Conservation (phyloP, 1,284 basidiomycete species). For the Ganoderma lucidum region DNA sequence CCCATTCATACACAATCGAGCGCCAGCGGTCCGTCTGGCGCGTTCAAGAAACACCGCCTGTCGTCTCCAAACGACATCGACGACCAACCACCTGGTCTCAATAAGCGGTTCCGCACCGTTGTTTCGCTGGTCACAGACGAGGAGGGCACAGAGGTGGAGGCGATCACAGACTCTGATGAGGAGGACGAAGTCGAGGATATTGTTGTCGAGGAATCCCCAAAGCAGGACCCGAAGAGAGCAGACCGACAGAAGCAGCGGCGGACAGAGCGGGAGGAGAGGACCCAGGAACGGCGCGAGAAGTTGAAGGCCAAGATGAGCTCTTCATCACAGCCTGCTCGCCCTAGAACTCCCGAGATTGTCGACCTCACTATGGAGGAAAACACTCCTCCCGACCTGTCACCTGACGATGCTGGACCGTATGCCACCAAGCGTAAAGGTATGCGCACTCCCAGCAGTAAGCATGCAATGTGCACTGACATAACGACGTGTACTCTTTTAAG, state of each 20-base stretch:
- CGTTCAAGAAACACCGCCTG: slow-evolving; percentile 32
- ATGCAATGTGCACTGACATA: neutral
- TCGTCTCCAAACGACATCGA: slow-evolving; percentile 29
- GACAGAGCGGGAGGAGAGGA: slow-evolving; percentile 18
- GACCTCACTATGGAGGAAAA: slow-evolving; percentile 34
- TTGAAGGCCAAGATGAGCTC: slow-evolving; percentile 20
- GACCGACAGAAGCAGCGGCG: slow-evolving; percentile 16
- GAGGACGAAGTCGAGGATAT: slow-evolving; percentile 64
- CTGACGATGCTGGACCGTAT: slow-evolving; percentile 11
- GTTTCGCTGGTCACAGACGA: slow-evolving; percentile 30
- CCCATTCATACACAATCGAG: slow-evolving; percentile 1
- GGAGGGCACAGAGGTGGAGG: slow-evolving; percentile 19
- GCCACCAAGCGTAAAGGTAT: slow-evolving; percentile 34
- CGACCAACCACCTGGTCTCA: slow-evolving; percentile 17
- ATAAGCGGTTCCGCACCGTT: slow-evolving; percentile 33
- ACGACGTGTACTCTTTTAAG: slow-evolving; percentile 6
- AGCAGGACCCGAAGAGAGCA: slow-evolving; percentile 5
- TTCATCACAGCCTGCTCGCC: slow-evolving; percentile 19
- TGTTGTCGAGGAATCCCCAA: slow-evolving; percentile 53
- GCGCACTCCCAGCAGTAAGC: neutral
- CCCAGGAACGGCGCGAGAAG: slow-evolving; percentile 25
- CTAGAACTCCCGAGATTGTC: slow-evolving; percentile 31
- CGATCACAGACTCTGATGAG: slow-evolving; percentile 43
- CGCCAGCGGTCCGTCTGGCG: slow-evolving; percentile 1
- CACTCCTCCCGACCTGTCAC: slow-evolving; percentile 14